Conservation (phyloP, 2,329 filamentous ascomycete genomes). For the Tolypocladium cylindrosporum region DNA sequence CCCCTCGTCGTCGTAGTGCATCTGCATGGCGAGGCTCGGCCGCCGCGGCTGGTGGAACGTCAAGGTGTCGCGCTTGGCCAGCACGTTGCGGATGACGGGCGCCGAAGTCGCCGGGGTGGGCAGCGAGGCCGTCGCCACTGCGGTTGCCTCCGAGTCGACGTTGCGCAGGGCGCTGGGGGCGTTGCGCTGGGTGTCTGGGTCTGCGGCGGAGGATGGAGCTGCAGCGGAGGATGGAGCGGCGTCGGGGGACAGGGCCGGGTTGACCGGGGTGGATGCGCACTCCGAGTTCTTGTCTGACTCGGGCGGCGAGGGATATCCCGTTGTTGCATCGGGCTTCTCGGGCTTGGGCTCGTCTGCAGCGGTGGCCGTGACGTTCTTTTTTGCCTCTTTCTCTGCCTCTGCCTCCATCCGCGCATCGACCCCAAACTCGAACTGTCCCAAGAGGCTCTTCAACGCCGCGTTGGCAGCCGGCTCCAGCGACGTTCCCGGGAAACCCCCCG, state of each 20-base stretch:
- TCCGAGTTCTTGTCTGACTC: constrained; percentile 20
- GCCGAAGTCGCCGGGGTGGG: constrained; percentile 32
- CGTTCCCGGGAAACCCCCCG: constrained; percentile 4
- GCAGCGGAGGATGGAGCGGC: constrained; percentile 1
- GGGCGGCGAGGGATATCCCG: constrained; percentile 27
- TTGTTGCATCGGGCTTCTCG: neutral
- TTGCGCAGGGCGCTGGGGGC: constrained; percentile 14
- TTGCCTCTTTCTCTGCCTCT: neutral
- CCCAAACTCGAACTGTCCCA: constrained; percentile 30
- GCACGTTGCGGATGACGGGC: constrained; percentile 37
- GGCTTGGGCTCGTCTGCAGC: neutral
- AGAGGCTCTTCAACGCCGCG: constrained; percentile 22
- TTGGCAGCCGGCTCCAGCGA: neutral
- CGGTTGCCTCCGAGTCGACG: constrained; percentile 11
- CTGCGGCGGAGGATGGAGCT: constrained; percentile 5
- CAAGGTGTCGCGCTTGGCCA: constrained; percentile 41
- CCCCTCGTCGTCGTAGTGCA: constrained; percentile 19
- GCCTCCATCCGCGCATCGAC: constrained; percentile 5
- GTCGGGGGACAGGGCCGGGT: neutral
- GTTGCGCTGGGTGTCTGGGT: constrained; percentile 10
- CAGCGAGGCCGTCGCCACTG: constrained; percentile 9
- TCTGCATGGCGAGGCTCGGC: constrained; percentile 37
- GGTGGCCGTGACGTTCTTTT: neutral
- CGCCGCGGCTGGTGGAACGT: constrained; percentile 34
- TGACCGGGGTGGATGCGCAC: constrained; percentile 10